phyloP scores from a whole-genome alignment of 2,329 filamentous ascomycete species.

The Ramichloridium luteum region DNA sequence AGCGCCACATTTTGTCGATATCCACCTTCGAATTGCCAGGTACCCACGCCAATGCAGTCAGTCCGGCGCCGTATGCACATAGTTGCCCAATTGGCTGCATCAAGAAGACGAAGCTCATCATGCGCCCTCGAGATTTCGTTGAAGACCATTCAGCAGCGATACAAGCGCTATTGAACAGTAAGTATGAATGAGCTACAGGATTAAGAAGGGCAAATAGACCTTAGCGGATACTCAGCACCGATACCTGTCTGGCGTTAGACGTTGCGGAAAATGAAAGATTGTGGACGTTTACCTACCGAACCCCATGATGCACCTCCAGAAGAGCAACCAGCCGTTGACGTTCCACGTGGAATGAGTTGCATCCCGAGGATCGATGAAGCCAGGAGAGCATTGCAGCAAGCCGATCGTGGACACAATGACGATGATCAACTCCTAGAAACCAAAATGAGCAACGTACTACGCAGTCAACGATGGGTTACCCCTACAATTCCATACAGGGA shows the following conservation, averaged over 20 bases:
- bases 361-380: slow-evolving; percentile 12
- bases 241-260: too few relatives aligned
- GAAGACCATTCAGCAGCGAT: slow-evolving; percentile 31
- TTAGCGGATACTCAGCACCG: slow-evolving; percentile 19
- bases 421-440: slow-evolving; percentile 28
- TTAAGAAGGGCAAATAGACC: too few relatives aligned
- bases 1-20: slow-evolving; percentile 29
- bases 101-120: slow-evolving; percentile 31
- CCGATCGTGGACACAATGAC: slow-evolving; percentile 30
- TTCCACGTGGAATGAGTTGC: slow-evolving; percentile 23
- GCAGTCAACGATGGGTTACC: too few relatives aligned
- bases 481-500: slow-evolving; percentile 27
- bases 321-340: slow-evolving; percentile 29
- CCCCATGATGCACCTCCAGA: slow-evolving; percentile 30
- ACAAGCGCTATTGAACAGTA: slow-evolving; percentile 27
- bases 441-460: too few relatives aligned
- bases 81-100: slow-evolving; percentile 33
- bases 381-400: slow-evolving; percentile 26
- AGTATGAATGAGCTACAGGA: too few relatives aligned
- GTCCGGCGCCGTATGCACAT: slow-evolving; percentile 13
- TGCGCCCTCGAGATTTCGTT: slow-evolving; percentile 26
- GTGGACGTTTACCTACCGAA: too few relatives aligned
- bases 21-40: slow-evolving; percentile 19
- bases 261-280: too few relatives aligned
- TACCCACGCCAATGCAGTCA: slow-evolving; percentile 11